Conservation (phyloP, 371 early-diverging fungal species). For the Catenaria anguillulae region DNA sequence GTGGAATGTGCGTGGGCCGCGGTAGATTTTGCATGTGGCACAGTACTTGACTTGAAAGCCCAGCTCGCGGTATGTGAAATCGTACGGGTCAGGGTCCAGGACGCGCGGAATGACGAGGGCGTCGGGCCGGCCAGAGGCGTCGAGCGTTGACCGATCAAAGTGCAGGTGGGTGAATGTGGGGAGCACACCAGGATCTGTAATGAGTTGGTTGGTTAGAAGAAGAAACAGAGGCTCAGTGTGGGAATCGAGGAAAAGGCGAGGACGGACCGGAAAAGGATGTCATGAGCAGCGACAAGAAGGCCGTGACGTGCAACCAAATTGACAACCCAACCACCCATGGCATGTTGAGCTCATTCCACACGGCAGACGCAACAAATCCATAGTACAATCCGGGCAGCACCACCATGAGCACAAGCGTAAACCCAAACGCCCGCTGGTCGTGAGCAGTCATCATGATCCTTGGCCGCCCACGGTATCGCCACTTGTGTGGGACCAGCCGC, state of each 20-base stretch:
- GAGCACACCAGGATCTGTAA: neutral
- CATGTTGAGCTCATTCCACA: neutral
- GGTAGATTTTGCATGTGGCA: constrained; percentile 68
- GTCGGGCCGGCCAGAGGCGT: neutral
- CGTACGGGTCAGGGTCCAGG: neutral
- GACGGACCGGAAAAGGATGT: neutral
- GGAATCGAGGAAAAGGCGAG: neutral
- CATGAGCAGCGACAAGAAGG: neutral
- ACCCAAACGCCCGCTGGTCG: neutral
- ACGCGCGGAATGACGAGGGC: neutral
- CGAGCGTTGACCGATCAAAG: too few relatives aligned
- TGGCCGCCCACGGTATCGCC: too few relatives aligned
- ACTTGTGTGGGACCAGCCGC: too few relatives aligned
- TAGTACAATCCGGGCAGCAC: neutral
- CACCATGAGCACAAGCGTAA: neutral
- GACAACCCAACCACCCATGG: neutral
- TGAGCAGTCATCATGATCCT: neutral
- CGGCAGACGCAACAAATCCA: neutral
- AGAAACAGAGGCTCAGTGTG: neutral
- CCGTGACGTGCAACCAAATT: neutral
- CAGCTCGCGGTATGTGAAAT: neutral
- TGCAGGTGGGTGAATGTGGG: neutral
- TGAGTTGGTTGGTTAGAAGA: too few relatives aligned
- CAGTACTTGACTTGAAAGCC: constrained; percentile 53
- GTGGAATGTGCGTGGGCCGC: constrained; percentile 77